phyloP scores from a whole-genome alignment of 352 stramenopile genomes.

The Globisporangium barbulae region DNA sequence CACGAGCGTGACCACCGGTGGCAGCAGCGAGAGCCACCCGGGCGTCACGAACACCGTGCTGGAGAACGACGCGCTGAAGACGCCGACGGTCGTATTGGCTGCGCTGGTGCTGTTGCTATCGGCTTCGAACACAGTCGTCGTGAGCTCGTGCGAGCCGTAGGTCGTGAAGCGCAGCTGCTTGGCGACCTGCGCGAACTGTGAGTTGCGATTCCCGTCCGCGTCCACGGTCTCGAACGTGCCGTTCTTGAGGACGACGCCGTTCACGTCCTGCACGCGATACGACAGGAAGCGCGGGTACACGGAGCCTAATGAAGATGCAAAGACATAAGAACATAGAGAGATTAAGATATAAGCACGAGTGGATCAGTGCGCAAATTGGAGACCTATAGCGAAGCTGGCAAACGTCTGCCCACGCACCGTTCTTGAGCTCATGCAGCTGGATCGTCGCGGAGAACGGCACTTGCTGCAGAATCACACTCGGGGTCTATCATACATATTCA shows the following conservation, averaged over 20 bases:
- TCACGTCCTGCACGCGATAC: conserved; percentile 52
- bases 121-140: conserved; percentile 34
- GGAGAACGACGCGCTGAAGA: conserved; percentile 35
- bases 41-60: conserved; percentile 56
- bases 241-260: conserved; percentile 49
- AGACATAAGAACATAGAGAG: not conserved
- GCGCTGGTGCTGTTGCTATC: conserved; percentile 1
- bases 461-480: conserved; percentile 68
- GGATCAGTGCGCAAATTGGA: no score
- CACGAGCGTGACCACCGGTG: conserved; percentile 70
- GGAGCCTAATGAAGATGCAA: conserved; percentile 32
- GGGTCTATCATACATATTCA: conserved; percentile 28
- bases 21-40: conserved; percentile 71
- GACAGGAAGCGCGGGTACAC: conserved; percentile 62
- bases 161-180: conserved; percentile 43
- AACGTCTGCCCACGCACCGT: conserved; percentile 30
- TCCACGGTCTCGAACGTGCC: conserved; percentile 65
- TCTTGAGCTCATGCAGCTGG: conserved; percentile 66
- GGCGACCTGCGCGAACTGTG: conserved; percentile 31
- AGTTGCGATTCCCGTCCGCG: conserved; percentile 58
- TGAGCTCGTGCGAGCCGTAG: conserved; percentile 52
- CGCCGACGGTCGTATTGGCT: conserved; percentile 25
- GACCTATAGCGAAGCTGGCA: no score
- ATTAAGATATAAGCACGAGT: conserved; percentile 1
- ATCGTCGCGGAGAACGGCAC: conserved; percentile 69